phyloP scores from a whole-genome alignment of 345 rosid genomes.

The Lumnitzera racemosa region DNA sequence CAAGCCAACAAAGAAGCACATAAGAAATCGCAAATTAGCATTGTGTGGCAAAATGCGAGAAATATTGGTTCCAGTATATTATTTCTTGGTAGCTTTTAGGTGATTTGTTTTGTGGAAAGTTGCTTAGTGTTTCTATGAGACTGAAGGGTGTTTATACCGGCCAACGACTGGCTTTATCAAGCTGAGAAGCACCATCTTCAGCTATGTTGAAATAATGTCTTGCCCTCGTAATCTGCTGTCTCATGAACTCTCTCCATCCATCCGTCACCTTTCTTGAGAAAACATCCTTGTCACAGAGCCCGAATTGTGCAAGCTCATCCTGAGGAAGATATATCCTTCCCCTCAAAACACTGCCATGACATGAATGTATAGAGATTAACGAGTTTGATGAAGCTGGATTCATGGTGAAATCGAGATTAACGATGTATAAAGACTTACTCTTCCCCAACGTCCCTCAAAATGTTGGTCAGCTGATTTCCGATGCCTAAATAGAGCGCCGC shows the following conservation, averaged over 20 bases:
- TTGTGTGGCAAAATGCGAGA: no score
- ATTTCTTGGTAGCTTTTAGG: no score
- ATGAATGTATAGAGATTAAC: no score
- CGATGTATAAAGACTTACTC: constrained; percentile 29
- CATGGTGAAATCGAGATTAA: no score
- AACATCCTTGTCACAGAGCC: constrained; percentile 37
- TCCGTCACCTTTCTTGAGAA: constrained; percentile 38
- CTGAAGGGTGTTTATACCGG: constrained; percentile 20
- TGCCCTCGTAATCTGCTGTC: constrained; percentile 49
- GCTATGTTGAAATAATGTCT: constrained; percentile 48
- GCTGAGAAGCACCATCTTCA: constrained; percentile 51
- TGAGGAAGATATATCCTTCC: constrained; percentile 60
- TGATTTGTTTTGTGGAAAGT: not conserved
- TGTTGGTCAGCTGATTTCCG: constrained; percentile 56
- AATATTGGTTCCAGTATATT: no score
- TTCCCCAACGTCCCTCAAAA: constrained; percentile 58
- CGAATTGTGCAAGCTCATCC: constrained; percentile 49
- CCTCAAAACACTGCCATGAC: constrained; percentile 29
- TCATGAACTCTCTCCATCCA: constrained; percentile 53
- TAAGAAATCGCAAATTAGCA: no score
- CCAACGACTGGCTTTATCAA: constrained; percentile 53
- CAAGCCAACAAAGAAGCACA: not conserved
- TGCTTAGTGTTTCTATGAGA: not conserved
- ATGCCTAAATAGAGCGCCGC: constrained; percentile 45
- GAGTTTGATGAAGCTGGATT: no score